Evolutionary conservation across 495 filamentous ascomycete species (phyloP).

Genomic region (Saxophila tyrrhenica): DNA sequence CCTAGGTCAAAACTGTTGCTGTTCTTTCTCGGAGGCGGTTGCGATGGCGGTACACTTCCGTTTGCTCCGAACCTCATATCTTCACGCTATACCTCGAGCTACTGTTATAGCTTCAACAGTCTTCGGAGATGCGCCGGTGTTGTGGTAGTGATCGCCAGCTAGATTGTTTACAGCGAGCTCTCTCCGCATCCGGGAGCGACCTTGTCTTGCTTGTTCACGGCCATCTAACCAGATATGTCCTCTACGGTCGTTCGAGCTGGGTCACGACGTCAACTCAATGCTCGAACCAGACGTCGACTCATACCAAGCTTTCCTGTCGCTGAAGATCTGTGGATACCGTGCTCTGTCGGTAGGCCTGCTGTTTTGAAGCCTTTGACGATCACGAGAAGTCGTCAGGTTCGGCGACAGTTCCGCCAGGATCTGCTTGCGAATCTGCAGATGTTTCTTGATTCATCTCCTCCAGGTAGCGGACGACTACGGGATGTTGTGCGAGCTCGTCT

Average conservation of each 20-base stretch:
- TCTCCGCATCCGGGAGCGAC: not conserved
- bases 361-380: not conserved
- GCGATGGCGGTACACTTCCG: no score
- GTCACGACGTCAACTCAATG: not conserved
- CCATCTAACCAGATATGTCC: not conserved
- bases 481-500: conserved; percentile 32
- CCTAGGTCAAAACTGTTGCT: no score
- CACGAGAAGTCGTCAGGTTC: conserved; percentile 5
- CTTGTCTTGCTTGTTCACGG: no score
- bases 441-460: conserved; percentile 3
- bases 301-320: not conserved
- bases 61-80: not conserved
- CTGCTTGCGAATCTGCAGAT: not conserved
- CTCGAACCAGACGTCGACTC: not conserved
- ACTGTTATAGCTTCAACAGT: not conserved
- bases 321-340: not conserved
- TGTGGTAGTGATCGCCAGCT: not conserved
- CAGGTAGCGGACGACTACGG: conserved; percentile 37
- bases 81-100: not conserved
- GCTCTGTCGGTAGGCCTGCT: not conserved
- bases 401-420: not conserved
- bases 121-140: not conserved
- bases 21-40: no score
- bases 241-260: not conserved
- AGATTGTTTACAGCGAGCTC: not conserved